These are phyloP conservation scores for Trichoderma afroharzianum DNA, from an alignment of 2,329 filamentous ascomycete genomes.

Conservation along the genomic window DNA sequence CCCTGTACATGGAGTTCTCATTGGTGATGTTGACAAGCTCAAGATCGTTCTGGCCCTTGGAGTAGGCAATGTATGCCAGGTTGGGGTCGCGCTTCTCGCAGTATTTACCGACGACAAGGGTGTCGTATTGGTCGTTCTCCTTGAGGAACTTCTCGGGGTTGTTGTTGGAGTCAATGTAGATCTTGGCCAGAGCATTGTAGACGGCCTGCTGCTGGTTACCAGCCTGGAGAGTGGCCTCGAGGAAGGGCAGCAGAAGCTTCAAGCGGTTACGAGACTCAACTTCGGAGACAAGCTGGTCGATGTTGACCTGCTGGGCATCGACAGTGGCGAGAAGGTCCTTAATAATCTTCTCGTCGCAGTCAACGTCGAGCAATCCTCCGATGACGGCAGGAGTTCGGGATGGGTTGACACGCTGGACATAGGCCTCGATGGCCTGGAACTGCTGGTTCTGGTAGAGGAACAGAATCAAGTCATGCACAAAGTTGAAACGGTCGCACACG, in stretches of 20 bases:
- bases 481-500: conserved; percentile 98
- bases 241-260: conserved; percentile 92
- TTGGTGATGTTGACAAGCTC: conserved; percentile 98
- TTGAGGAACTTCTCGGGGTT: conserved; percentile 96
- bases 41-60: conserved; percentile 94
- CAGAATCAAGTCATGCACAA: conserved; percentile 92
- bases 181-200: conserved; percentile 96
- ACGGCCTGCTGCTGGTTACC: conserved; percentile 96
- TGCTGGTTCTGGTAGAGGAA: conserved; percentile 99
- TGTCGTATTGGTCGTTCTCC: conserved; percentile 96
- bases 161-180: conserved; percentile 98
- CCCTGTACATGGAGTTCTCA: conserved; percentile 99
- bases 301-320: conserved; percentile 78
- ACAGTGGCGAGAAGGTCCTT: conserved; percentile 86
- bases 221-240: conserved; percentile 82
- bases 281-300: conserved; percentile 88
- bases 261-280: conserved; percentile 95
- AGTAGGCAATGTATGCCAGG: conserved; percentile 89
- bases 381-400: conserved; percentile 86
- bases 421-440: conserved; percentile 97
- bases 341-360: conserved; percentile 95
- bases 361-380: conserved; percentile 89
- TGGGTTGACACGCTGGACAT: conserved; percentile 96
- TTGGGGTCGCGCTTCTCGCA: conserved; percentile 98
- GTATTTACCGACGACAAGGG: conserved; percentile 89